Evolutionary conservation across 2,329 filamentous ascomycete genomes (phyloP).

Genomic region (Dothideomycetidae sp.): DNA sequence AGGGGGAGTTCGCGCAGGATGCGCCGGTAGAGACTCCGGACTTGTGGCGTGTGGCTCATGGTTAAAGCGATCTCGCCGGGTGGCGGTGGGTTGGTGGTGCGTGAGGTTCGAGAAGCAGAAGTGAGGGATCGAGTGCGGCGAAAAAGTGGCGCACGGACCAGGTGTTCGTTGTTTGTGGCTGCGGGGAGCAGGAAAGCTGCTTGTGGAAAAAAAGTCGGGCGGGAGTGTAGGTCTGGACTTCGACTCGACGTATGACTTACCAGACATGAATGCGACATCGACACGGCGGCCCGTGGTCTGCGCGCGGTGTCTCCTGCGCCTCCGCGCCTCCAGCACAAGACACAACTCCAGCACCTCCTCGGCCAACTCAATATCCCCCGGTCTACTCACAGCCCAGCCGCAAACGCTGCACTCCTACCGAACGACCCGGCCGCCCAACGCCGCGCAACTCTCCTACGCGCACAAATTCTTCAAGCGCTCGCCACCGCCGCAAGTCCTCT

Average conservation of each 20-base stretch:
- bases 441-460: constrained; percentile 28
- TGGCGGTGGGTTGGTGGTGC: not conserved
- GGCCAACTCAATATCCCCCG: not conserved
- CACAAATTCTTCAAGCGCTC: constrained; percentile 30
- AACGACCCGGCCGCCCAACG: constrained; percentile 18
- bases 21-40: constrained; percentile 73
- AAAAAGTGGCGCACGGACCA: not conserved
- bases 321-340: not conserved
- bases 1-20: constrained; percentile 81
- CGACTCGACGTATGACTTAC: no score
- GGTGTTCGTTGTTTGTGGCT: no score
- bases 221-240: no score
- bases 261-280: no score
- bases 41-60: constrained; percentile 26
- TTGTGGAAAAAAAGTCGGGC: no score
- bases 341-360: not conserved
- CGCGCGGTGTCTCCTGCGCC: not conserved
- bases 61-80: not conserved
- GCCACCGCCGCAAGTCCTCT: constrained; percentile 40
- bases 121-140: no score
- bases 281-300: not conserved
- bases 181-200: no score
- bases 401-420: constrained; percentile 22
- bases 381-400: constrained; percentile 18
- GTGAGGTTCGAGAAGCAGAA: no score